Evolutionary conservation across 805 yeast genomes (phyloP).

Genomic region (Kazachstania kunashirensis): DNA sequence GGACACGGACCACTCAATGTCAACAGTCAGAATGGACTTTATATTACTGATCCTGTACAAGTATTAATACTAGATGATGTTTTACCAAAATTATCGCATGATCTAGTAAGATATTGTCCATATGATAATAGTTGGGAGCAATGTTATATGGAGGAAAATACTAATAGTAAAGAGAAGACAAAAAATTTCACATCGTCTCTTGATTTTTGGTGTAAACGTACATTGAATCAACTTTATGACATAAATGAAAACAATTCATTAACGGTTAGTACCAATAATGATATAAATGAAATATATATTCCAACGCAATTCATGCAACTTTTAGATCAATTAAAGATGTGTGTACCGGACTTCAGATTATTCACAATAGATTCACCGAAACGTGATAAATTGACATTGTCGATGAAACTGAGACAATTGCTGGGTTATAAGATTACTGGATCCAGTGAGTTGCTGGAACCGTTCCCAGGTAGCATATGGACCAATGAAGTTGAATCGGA

Average conservation of each 20-base stretch:
- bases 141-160: slow-evolving; percentile 13
- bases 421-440: slow-evolving; percentile 2
- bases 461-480: slow-evolving; percentile 5
- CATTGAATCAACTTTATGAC: slow-evolving; percentile 6
- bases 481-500: neutral
- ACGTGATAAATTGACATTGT: too few relatives aligned
- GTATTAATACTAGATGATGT: slow-evolving; percentile 25
- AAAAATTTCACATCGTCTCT: slow-evolving; percentile 10
- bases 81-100: slow-evolving; percentile 20
- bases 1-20: slow-evolving; percentile 3
- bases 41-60: slow-evolving; percentile 25
- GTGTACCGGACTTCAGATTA: slow-evolving; percentile 21
- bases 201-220: slow-evolving; percentile 21
- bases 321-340: slow-evolving; percentile 14
- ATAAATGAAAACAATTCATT: neutral
- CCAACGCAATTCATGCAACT: slow-evolving; percentile 24
- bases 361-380: slow-evolving; percentile 22
- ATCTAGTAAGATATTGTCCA: slow-evolving; percentile 14
- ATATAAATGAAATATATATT: slow-evolving; percentile 10
- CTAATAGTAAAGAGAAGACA: slow-evolving; percentile 3
- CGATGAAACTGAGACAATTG: neutral
- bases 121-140: slow-evolving; percentile 18
- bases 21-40: slow-evolving; percentile 5
- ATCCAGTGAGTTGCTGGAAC: slow-evolving; percentile 10
- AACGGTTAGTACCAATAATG: slow-evolving; percentile 4